Percentiles rank a stretch among this genome's conserved stretches.
Evolutionary conservation across 1,284 basidiomycete species (phyloP).

Genomic region (Pholiota adiposa): DNA sequence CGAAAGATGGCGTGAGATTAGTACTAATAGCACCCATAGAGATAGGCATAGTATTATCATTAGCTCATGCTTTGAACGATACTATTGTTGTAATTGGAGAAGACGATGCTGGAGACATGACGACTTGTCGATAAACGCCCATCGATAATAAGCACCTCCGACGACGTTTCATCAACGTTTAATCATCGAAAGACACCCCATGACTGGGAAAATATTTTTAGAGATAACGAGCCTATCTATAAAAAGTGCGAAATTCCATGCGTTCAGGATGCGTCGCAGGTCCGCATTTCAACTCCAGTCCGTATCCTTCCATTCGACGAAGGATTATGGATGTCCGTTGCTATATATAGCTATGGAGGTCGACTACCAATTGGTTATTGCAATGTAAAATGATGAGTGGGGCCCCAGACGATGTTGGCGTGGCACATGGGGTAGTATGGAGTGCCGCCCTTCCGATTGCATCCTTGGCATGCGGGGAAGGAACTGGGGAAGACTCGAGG

Average conservation of each 20-base stretch:
- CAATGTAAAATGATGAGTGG: not conserved
- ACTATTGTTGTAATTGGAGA: too few relatives aligned
- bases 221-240: not conserved
- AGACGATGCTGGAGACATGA: too few relatives aligned
- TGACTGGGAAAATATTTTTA: not conserved
- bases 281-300: not conserved
- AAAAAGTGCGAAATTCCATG: not conserved
- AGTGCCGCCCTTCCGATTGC: not conserved
- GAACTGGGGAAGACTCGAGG: not conserved
- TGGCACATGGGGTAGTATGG: not conserved
- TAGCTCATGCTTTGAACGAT: too few relatives aligned
- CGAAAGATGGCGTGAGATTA: too few relatives aligned
- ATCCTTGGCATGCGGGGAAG: not conserved
- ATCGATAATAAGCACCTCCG: not conserved
- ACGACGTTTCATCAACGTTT: too few relatives aligned
- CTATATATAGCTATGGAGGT: not conserved
- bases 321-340: not conserved
- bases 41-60: too few relatives aligned
- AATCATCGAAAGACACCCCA: not conserved
- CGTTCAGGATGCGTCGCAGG: not conserved
- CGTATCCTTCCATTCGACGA: not conserved
- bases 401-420: not conserved
- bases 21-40: too few relatives aligned
- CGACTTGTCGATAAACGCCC: not conserved
- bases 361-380: not conserved